phyloP scores from a whole-genome alignment of 2,329 filamentous ascomycete genomes.

The Alternaria arborescens region DNA sequence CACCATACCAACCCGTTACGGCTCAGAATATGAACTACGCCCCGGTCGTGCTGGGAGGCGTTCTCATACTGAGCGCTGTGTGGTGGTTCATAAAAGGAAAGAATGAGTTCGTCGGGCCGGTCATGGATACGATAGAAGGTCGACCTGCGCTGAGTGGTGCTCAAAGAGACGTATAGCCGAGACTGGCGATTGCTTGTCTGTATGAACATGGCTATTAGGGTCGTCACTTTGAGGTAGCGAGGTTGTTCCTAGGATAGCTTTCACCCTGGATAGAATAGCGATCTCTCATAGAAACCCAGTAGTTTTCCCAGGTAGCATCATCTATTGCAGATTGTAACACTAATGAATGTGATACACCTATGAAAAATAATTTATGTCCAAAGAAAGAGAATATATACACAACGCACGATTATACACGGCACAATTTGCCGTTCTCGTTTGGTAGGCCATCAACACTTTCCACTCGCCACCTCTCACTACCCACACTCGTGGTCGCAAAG shows the following conservation, averaged over 20 bases:
- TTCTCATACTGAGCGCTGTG: not conserved
- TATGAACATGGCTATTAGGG: too few species aligned
- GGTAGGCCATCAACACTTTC: conserved; percentile 45
- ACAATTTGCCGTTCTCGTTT: conserved; percentile 49
- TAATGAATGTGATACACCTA: too few species aligned
- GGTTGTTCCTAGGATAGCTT: not conserved
- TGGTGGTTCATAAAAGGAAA: not conserved
- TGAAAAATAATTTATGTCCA: not conserved
- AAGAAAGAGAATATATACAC: not conserved
- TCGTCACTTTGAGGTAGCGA: not conserved
- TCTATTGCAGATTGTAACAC: too few species aligned
- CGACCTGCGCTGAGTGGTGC: not conserved
- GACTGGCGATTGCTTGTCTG: not conserved
- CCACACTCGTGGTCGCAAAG: conserved; percentile 44
- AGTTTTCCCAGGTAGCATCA: not conserved
- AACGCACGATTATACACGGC: conserved; percentile 28
- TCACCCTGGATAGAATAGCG: not conserved
- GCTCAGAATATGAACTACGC: conserved; percentile 31
- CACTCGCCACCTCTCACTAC: conserved; percentile 47
- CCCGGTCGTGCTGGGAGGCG: conserved; percentile 9
- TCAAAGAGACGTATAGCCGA: not conserved
- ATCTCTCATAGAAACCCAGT: not conserved
- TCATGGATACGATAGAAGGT: not conserved
- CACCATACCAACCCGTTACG: conserved; percentile 25
- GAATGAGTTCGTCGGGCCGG: not conserved